Evolutionary conservation across 805 yeast genomes (phyloP), one percentile per base, ranked within the genome.

Genomic region (Kurtzmaniella fragi): DNA sequence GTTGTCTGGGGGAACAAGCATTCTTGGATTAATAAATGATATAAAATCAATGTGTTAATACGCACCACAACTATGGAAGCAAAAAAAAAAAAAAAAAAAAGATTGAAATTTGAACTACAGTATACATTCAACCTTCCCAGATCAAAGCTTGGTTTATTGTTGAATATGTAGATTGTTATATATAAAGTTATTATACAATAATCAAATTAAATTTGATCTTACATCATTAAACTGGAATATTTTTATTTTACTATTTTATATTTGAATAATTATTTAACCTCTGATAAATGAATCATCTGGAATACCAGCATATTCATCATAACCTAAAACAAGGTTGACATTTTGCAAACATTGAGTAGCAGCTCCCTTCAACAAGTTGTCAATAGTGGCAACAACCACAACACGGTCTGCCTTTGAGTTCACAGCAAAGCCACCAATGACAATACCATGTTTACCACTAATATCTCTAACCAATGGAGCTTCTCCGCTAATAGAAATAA

Each of bases 291-390:
- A 66, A 52, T 80, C 80, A 43, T 73, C 77, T 35, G 99, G 97
- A 56, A 93, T 93, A 53, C 98, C 98, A 39, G 82, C 96, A 56
- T 84, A 91, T 67, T 93, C 99, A 35, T 85, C 91, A 62, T 87
- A 93, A 17, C 90, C 90, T 69, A 84, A 67, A 5, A 87, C 84
- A 62, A 93, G 72, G 64, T 93, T 93, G 62, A 95, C 85, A 71
- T 93, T 93, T 66, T 93, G 99, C 61, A 93, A 64, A 68, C 98
- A 91, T 68, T 93, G 99, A 13, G 99, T 93, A 34, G 97, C 95
- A 32, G 99, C 99, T 49, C 99, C 99, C 71, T 93, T 93, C 57
- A 93, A 75, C 57, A 93, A 72, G 62, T 93, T 93, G 59, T 93
- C 99, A 52, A 93, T 91, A 4, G 97, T 89, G 16, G 96, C 96